Evolutionary conservation across 2,329 filamentous ascomycete species (phyloP).

Genomic region (Verticillium tricorpus): DNA sequence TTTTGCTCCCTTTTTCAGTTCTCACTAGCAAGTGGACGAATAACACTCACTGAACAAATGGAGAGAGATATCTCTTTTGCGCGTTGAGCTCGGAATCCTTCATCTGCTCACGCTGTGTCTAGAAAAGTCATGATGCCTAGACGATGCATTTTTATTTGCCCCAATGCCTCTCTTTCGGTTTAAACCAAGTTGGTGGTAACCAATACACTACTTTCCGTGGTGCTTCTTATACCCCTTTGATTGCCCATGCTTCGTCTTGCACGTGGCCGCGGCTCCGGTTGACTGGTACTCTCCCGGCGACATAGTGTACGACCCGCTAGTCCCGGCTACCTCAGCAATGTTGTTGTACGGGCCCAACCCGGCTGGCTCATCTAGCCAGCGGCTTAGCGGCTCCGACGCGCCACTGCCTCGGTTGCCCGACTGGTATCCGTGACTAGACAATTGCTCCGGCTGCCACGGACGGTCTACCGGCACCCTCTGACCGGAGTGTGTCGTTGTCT

Average conservation of each 20-base stretch:
- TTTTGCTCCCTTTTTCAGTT: not conserved
- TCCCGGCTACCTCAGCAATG: not conserved
- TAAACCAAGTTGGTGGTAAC: too few species aligned
- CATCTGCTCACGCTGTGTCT: too few species aligned
- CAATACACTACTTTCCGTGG: not conserved
- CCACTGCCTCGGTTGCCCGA: not conserved
- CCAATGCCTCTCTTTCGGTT: not conserved
- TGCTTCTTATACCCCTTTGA: constrained; percentile 1
- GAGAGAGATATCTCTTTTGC: too few species aligned
- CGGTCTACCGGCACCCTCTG: not conserved
- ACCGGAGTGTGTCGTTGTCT: not conserved
- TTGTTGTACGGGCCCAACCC: not conserved
- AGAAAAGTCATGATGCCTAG: too few species aligned
- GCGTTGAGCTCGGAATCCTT: too few species aligned
- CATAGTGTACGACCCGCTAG: not conserved
- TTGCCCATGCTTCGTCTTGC: not conserved
- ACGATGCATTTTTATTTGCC: too few species aligned
- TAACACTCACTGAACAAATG: too few species aligned
- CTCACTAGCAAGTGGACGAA: too few species aligned
- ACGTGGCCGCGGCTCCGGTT: not conserved
- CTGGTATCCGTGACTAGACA: not conserved
- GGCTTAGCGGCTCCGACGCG: not conserved
- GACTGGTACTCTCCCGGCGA: not conserved
- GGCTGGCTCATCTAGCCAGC: not conserved
- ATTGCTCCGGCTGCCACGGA: not conserved